A percentile compares a stretch with the other conserved stretches of the same genome.
Evolutionary conservation across 306 rosid genomes (phyloP).

Genomic region (Quercus gilva): DNA sequence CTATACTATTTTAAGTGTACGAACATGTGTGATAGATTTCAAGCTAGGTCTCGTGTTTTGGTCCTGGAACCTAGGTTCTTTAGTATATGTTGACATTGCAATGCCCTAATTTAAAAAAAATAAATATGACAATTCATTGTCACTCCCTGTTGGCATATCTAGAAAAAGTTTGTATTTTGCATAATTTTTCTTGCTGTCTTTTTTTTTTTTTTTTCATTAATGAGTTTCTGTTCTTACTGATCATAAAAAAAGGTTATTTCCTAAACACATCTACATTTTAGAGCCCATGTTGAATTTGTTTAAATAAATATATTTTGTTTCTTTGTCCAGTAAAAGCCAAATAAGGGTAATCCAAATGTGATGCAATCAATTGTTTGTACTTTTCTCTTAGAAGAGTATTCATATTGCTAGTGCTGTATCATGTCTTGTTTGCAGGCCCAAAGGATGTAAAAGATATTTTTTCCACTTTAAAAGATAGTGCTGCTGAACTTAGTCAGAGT

Average conservation of each 20-base stretch:
- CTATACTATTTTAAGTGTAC: not conserved
- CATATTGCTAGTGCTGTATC: not conserved
- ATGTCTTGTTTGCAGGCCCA: slow-evolving; percentile 54
- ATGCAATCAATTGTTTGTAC: not conserved
- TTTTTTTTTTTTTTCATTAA: too few species aligned
- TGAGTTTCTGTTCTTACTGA: too few species aligned
- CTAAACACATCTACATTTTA: not conserved
- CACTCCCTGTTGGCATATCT: not conserved
- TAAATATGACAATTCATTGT: too few species aligned
- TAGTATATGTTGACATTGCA: not conserved
- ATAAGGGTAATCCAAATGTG: not conserved
- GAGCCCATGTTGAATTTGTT: not conserved
- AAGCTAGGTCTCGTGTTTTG: not conserved
- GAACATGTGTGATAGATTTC: not conserved
- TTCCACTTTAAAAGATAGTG: slow-evolving; percentile 66
- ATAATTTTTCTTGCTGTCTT: too few species aligned
- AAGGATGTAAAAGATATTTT: slow-evolving; percentile 76
- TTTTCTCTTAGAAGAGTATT: not conserved
- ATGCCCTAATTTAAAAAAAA: too few species aligned
- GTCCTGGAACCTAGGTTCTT: not conserved
- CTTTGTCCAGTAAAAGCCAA: not conserved
- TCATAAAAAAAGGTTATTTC: not conserved
- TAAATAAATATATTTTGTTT: not conserved
- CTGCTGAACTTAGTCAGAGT: slow-evolving; percentile 58
- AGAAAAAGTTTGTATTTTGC: too few species aligned